Evolutionary conservation across 768 basidiomycete genomes (phyloP).

Genomic region (Filobasidium floriforme): DNA sequence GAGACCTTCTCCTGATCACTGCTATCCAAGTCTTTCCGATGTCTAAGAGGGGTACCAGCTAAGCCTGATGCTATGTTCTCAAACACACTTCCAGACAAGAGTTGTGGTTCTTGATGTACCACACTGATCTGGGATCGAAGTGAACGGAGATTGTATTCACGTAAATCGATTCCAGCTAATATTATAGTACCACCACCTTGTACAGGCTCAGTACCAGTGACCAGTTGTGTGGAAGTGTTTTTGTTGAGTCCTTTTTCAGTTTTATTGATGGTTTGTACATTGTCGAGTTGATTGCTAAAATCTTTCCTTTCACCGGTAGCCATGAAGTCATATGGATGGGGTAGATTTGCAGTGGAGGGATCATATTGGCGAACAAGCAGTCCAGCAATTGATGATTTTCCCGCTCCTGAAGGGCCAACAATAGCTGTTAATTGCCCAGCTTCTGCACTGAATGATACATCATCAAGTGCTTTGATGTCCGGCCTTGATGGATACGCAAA

Average conservation of each 20-base stretch:
- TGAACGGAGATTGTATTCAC: slow-evolving; percentile 31
- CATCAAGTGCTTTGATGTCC: slow-evolving; percentile 30
- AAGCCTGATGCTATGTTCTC: no score
- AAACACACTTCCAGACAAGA: no score
- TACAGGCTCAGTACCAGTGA: slow-evolving; percentile 55
- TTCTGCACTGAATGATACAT: slow-evolving; percentile 29
- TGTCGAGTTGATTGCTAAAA: neutral
- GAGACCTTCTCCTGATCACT: no score
- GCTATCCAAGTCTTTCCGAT: no score
- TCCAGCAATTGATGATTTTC: slow-evolving; percentile 38
- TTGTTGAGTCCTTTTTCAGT: neutral
- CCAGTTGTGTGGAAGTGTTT: neutral
- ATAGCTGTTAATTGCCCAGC: slow-evolving; percentile 39
- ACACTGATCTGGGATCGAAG: slow-evolving; percentile 33
- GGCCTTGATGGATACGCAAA: slow-evolving; percentile 42
- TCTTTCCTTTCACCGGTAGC: slow-evolving; percentile 17
- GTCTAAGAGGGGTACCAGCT: no score
- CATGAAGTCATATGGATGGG: slow-evolving; percentile 19
- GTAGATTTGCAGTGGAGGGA: slow-evolving; percentile 22
- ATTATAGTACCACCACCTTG: slow-evolving; percentile 8
- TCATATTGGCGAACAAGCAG: slow-evolving; percentile 41
- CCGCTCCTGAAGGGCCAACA: slow-evolving; percentile 40
- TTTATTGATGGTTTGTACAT: neutral
- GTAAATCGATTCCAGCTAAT: slow-evolving; percentile 28
- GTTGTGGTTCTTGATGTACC: no score